These are phyloP conservation scores for Suhomyces sp. DNA, from an alignment of 805 yeast species.

Conservation along the genomic window DNA sequence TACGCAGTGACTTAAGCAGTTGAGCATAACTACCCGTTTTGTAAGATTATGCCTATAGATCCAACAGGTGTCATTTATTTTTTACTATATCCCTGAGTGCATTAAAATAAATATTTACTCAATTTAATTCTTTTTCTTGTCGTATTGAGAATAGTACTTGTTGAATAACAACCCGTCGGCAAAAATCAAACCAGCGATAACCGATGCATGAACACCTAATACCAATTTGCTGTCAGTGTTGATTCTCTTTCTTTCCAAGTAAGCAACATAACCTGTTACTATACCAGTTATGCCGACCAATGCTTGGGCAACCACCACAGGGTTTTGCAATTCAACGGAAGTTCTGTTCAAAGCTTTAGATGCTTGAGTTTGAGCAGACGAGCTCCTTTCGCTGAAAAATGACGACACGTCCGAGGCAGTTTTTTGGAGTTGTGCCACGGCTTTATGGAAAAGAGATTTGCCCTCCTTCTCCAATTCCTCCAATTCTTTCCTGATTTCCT, in stretches of 20 bases:
- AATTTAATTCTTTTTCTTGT: conserved; percentile 27
- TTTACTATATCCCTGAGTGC: not conserved
- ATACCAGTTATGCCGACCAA: conserved; percentile 48
- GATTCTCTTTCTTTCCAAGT: conserved; percentile 51
- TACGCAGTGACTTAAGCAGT: not conserved
- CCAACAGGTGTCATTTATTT: not conserved
- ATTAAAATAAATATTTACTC: not conserved
- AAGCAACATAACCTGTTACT: conserved; percentile 48
- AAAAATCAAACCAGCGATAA: conserved; percentile 52
- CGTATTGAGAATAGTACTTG: conserved; percentile 54
- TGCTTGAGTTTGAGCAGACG: conserved; percentile 12
- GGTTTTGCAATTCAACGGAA: conserved; percentile 52
- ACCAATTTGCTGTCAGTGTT: conserved; percentile 44
- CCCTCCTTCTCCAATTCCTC: conserved; percentile 21
- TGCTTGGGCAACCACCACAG: conserved; percentile 56
- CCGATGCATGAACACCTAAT: conserved; percentile 47
- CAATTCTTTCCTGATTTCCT: conserved; percentile 6
- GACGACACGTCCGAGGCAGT: conserved; percentile 11
- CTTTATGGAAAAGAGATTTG: conserved; percentile 17
- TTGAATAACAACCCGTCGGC: conserved; percentile 54
- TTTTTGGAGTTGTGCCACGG: conserved; percentile 15
- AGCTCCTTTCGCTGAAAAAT: conserved; percentile 12
- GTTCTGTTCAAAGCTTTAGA: conserved; percentile 16
- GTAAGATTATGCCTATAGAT: not conserved
- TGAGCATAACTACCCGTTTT: not conserved